Evolutionary conservation across 1,139 yeast species (phyloP).

Genomic region (Lodderomyces theae): DNA sequence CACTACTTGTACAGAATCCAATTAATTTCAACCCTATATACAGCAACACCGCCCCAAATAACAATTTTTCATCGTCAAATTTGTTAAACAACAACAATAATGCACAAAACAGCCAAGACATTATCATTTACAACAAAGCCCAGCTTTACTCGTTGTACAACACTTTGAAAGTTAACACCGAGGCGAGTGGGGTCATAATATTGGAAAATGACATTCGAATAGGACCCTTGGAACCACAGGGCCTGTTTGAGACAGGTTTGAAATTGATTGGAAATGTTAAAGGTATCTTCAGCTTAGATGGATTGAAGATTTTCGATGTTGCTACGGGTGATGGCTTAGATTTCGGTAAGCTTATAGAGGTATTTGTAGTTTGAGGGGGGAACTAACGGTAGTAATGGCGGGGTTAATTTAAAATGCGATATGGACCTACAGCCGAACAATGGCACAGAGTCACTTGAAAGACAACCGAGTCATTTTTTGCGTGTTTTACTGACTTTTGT

Average conservation of each 20-base stretch:
- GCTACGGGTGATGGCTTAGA: slow-evolving; percentile 67
- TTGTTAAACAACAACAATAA: slow-evolving; percentile 5
- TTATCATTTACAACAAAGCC: slow-evolving; percentile 21
- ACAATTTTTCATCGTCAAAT: slow-evolving; percentile 10
- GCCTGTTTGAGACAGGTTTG: slow-evolving; percentile 63
- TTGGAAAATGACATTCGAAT: slow-evolving; percentile 64
- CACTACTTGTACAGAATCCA: slow-evolving; percentile 36
- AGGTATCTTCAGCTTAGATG: slow-evolving; percentile 66
- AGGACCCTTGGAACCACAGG: slow-evolving; percentile 60
- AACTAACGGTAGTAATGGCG: no score
- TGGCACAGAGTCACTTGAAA: no score
- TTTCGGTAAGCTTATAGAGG: slow-evolving; percentile 69
- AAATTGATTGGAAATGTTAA: slow-evolving; percentile 58
- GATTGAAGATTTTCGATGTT: slow-evolving; percentile 62
- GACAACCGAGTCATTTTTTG: no score
- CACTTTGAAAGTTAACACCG: slow-evolving; percentile 28
- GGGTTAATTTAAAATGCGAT: no score
- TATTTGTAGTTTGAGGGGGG: slow-evolving; percentile 54
- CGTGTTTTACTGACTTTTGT: no score
- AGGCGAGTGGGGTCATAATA: slow-evolving; percentile 50
- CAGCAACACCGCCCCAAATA: slow-evolving; percentile 11
- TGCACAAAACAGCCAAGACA: slow-evolving; percentile 12
- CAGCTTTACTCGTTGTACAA: slow-evolving; percentile 36
- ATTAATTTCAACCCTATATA: slow-evolving; percentile 22
- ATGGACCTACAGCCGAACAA: no score